Evolutionary conservation across 2,329 filamentous ascomycete genomes (phyloP), one percentile per base, ranked within the genome.

Genomic region (Hypoxylon sp.): DNA sequence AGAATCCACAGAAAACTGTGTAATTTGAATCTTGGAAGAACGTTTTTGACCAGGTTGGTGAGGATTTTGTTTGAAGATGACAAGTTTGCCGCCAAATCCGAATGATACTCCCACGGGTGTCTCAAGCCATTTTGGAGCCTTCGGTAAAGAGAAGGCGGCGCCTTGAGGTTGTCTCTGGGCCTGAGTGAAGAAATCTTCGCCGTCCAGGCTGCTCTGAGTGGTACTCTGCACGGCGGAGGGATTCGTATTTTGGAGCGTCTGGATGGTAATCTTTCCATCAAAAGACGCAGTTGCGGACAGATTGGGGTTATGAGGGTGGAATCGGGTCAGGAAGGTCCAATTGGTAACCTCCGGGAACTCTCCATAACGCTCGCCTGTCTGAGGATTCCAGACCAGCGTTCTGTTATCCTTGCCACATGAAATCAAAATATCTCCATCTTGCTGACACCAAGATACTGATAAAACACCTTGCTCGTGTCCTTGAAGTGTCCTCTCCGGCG

Each of bases 341-440:
- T 98, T 99, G n/a, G 95, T 97, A 57, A 97, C 94, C 74, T 97
- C 93, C 3, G 95, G 94, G 76, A 98, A 95, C 80, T 98, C 95
- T 70, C 96, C 96, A 69, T 94, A 91, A 11, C 88, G 85, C 76
- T 96, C 89, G 56, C 95, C 95, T 2, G 91, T 97, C 75, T 96
- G 92, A 1, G 96, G 93, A 79, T 98, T 98, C 96, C 96, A 99
- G 66, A 96, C 90, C 65, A 99, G 87, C 1, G 94, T 97, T 73
- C 93, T 89, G 77, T 98, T 98, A 80, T 99, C 96, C 81, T 98
- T 98, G 71, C 96, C 96, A 71, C 91, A 96, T 2, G 96, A 99
- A 21, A 99, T 85, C 52, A 99, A 82, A 53, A 99, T 84, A 73
- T 96, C 91, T 52, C 90, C 90, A 75, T 99, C 96, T 76, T 98